Evolutionary conservation across 2,329 filamentous ascomycete genomes (phyloP).

Genomic region (Epichloe sp.): DNA sequence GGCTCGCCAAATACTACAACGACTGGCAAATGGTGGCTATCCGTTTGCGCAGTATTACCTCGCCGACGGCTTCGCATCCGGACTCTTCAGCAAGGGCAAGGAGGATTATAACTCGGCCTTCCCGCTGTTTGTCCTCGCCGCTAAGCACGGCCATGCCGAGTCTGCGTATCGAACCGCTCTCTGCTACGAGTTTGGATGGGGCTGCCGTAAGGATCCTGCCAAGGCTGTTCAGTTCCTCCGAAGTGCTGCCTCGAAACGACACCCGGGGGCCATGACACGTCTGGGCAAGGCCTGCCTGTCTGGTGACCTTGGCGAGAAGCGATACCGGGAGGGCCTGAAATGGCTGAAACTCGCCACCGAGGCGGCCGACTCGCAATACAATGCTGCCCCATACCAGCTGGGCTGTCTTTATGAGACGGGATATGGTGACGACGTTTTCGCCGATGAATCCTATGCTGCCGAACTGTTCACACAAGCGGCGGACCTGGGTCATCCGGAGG

Average conservation of each 20-base stretch:
- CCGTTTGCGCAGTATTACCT: conserved; percentile 98
- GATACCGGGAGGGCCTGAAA: conserved; percentile 83
- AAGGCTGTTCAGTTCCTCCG: conserved; percentile 93
- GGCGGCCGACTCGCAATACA: conserved; percentile 82
- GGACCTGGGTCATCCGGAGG: conserved; percentile 78
- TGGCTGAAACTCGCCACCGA: conserved; percentile 93
- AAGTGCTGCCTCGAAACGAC: conserved; percentile 79
- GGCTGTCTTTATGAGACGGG: conserved; percentile 80
- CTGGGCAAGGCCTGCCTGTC: conserved; percentile 82
- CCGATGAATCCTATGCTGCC: conserved; percentile 78
- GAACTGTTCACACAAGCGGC: conserved; percentile 91
- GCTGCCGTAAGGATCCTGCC: conserved; percentile 73
- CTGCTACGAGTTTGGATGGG: conserved; percentile 98
- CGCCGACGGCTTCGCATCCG: conserved; percentile 85
- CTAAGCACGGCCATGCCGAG: conserved; percentile 94
- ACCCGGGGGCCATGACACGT: conserved; percentile 88
- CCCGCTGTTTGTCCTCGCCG: conserved; percentile 80
- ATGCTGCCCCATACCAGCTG: conserved; percentile 81
- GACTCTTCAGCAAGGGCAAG: conserved; percentile 88
- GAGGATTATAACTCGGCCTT: conserved; percentile 87
- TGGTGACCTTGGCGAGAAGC: conserved; percentile 76
- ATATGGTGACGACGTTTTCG: conserved; percentile 90
- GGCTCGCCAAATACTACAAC: conserved; percentile 79
- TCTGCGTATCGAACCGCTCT: conserved; percentile 86
- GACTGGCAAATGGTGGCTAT: conserved; percentile 74